A percentile compares a stretch with the other conserved stretches of the same genome.
Conservation (phyloP, 2,329 filamentous ascomycete genomes). For the Colletotrichum magnum region DNA sequence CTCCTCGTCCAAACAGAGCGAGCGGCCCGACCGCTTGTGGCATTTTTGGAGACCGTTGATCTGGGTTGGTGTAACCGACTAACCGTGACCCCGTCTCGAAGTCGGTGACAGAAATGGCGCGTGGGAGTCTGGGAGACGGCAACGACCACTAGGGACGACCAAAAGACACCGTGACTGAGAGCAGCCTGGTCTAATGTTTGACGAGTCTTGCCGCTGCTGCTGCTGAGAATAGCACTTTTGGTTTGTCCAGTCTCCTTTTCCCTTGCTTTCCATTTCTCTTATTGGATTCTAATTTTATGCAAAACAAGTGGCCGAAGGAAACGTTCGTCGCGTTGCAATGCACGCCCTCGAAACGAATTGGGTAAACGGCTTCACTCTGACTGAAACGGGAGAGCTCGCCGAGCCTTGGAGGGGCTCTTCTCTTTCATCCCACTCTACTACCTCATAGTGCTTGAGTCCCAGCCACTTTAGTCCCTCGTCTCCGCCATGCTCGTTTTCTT, state of each 20-base stretch:
- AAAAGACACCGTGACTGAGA: background rate
- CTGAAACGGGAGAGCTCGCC: slow-evolving; percentile 31
- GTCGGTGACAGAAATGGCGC: slow-evolving; percentile 2
- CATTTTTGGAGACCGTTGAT: slow-evolving; percentile 17
- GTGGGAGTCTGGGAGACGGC: background rate
- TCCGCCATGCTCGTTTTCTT: slow-evolving; percentile 5
- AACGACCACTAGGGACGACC: background rate
- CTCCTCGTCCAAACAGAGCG: slow-evolving; percentile 34
- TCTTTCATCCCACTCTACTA: slow-evolving; percentile 1
- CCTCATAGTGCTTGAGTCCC: background rate
- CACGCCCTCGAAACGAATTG: slow-evolving; percentile 9
- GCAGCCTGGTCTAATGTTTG: too few relatives aligned
- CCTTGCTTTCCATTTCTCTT: too few relatives aligned
- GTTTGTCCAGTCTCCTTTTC: too few relatives aligned
- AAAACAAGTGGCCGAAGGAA: background rate
- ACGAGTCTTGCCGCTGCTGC: too few relatives aligned
- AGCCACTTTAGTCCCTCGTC: background rate
- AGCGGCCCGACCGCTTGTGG: slow-evolving; percentile 12
- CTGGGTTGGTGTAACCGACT: background rate
- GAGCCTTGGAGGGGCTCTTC: slow-evolving; percentile 11
- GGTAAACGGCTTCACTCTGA: slow-evolving; percentile 25
- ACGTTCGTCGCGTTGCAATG: slow-evolving; percentile 19
- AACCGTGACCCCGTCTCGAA: background rate
- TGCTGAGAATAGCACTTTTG: too few relatives aligned
- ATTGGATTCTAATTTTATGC: too few relatives aligned